phyloP scores from a whole-genome alignment of 140 eudicot genomes.

The Oenanthe javanica region DNA sequence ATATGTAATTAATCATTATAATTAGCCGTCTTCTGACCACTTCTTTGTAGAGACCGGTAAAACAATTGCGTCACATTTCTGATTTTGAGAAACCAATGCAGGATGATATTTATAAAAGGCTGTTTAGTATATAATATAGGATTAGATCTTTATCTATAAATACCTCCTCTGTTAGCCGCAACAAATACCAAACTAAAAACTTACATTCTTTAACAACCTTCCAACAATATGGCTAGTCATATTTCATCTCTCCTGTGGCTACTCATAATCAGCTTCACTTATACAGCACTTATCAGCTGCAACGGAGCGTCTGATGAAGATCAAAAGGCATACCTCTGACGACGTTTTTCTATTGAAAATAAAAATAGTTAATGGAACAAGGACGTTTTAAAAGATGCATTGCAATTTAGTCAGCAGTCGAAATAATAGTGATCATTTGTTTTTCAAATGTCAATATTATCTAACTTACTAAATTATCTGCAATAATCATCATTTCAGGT shows the following conservation, averaged over 20 bases:
- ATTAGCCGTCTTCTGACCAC: slow-evolving; percentile 3
- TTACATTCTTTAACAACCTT: not conserved
- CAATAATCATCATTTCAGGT: slow-evolving; percentile 23
- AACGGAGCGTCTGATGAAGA: slow-evolving; percentile 9
- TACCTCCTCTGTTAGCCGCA: slow-evolving; percentile 5
- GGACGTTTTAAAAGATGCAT: not conserved
- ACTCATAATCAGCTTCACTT: slow-evolving; percentile 11
- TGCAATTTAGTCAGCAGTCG: not conserved
- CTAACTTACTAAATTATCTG: too few species aligned
- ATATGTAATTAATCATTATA: not conserved
- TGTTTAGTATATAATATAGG: not conserved
- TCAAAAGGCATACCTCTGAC: slow-evolving; percentile 12
- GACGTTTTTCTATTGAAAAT: not conserved
- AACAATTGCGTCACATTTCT: not conserved
- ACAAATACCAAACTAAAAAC: not conserved
- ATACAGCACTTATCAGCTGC: slow-evolving; percentile 1
- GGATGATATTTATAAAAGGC: not conserved
- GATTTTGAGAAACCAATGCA: slow-evolving; percentile 20
- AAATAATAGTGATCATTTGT: not conserved
- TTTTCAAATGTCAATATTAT: not conserved
- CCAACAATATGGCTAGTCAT: not conserved
- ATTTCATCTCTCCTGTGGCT: slow-evolving; percentile 12
- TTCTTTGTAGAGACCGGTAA: not conserved
- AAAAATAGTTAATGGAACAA: not conserved
- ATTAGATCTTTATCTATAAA: not conserved